Evolutionary conservation across 345 rosid genomes (phyloP), one percentile per base, ranked within the genome.

Genomic region (Boechera stricta): DNA sequence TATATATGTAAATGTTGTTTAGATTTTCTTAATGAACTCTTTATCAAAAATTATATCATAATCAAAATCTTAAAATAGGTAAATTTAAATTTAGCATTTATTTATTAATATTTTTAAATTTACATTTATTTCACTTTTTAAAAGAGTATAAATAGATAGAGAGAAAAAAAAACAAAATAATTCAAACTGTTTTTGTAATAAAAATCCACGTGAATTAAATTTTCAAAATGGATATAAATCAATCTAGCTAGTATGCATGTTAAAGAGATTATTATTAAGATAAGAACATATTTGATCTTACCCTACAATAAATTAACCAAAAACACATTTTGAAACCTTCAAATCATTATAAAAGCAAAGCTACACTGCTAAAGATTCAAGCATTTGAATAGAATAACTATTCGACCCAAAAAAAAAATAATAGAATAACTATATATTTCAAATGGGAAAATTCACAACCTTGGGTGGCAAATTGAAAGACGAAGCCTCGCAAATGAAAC

Each of bases 401-500:
- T 7, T 8, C 41, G 10, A 38, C 41, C 41, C 41, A 1, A 0
- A 11, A 11, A 3, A 11, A 11, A 44, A 44, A 44, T 4, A 13
- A 12, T 3, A 21, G 12, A 13, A 18, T 24, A 65, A 28, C 10
- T 31, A 7, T 32, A 32, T 12, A 29, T 12, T 29, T 44, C 35
- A 47, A 47, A 74, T 75, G 79, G 73, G 51, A 58, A 75, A 36
- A 28, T 8, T 58, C 24, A 38, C 60, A 58, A 48, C 60, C 42
- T 48, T 67, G 52, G 29, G 26, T 16, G 79, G 79, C 28, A 67
- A 10, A 13, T 26, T 75, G 9, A 75, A 75, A 58, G 73, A 75
- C 18, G 6, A 67, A 67, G 79, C 53, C 2, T 75, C 67, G 2
- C 67, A 57, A 28, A 67, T 75, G 79, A 75, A 66, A 75, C 61